Percentiles rank a stretch among this genome's conserved stretches.
phyloP scores from a whole-genome alignment of 345 rosid species.

The Citrus maxima region DNA sequence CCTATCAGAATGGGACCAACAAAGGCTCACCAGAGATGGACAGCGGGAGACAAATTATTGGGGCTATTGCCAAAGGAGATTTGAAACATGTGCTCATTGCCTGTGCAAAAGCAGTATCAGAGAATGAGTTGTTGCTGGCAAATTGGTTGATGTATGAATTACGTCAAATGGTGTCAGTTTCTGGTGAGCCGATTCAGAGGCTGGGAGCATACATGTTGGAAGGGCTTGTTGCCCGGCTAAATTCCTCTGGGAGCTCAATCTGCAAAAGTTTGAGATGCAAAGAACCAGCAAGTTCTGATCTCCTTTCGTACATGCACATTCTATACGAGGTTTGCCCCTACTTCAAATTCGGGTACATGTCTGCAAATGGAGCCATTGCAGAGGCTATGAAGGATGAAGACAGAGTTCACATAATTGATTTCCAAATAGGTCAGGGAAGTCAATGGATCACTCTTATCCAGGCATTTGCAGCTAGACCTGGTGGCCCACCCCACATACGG shows the following conservation, averaged over 20 bases:
- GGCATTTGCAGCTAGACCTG: conserved; percentile 90
- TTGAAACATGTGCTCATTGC: conserved; percentile 59
- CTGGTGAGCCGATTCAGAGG: conserved; percentile 95
- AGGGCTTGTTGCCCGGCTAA: conserved; percentile 81
- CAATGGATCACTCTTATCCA: conserved; percentile 91
- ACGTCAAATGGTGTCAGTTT: conserved; percentile 80
- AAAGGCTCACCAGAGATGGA: conserved; percentile 29
- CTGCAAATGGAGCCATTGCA: conserved; percentile 94
- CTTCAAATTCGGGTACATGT: conserved; percentile 92
- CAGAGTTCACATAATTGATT: conserved; percentile 80
- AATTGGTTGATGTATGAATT: conserved; percentile 64
- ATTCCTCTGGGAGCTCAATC: conserved; percentile 82
- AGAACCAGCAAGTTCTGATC: conserved; percentile 67
- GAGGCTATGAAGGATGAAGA: conserved; percentile 91
- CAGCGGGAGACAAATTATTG: conserved; percentile 46
- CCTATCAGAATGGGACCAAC: conserved; percentile 18
- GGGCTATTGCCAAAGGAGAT: conserved; percentile 56
- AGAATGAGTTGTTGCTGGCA: conserved; percentile 61
- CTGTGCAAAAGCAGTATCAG: conserved; percentile 78
- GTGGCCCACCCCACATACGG: conserved; percentile 82
- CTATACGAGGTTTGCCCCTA: conserved; percentile 90
- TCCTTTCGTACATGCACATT: conserved; percentile 72
- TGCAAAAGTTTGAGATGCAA: conserved; percentile 64
- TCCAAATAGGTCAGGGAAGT: conserved; percentile 86
- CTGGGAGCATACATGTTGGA: conserved; percentile 92